phyloP scores from a whole-genome alignment of 371 early-diverging fungal species.

The Mortierella sp. region DNA sequence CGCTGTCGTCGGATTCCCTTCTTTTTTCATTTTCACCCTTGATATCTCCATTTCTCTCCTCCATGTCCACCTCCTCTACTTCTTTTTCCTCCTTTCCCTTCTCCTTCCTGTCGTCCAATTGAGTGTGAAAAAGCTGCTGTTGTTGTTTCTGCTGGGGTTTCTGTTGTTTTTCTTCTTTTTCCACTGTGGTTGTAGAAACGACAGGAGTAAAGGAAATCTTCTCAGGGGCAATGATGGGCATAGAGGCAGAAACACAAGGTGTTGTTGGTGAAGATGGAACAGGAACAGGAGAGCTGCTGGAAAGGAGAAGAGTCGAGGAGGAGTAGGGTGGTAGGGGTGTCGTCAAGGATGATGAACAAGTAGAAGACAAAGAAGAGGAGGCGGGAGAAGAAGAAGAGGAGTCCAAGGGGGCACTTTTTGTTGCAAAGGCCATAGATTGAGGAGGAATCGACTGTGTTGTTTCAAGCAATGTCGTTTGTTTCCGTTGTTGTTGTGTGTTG shows the following conservation, averaged over 20 bases:
- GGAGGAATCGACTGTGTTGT: neutral
- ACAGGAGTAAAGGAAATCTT: neutral
- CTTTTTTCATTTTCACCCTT: conserved; percentile 5
- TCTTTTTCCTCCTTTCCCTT: neutral
- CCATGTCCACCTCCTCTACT: neutral
- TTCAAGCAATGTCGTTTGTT: neutral
- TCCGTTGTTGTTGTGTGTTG: neutral
- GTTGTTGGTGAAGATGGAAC: neutral
- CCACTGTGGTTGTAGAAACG: neutral
- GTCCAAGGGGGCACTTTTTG: neutral
- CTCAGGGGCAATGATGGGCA: neutral
- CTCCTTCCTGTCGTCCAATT: neutral
- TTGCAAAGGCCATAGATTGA: neutral
- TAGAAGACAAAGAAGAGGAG: neutral
- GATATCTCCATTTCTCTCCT: neutral
- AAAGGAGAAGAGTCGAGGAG: neutral
- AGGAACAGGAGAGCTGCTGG: conserved; percentile 3
- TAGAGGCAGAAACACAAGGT: neutral
- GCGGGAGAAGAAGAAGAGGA: neutral
- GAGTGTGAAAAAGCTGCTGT: neutral
- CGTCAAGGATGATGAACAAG: neutral
- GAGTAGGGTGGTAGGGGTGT: neutral
- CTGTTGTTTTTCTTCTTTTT: neutral
- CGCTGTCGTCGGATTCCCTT: neutral
- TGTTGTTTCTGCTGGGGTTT: neutral